A percentile compares a stretch with the other conserved stretches of the same genome.
phyloP scores from a whole-genome alignment of 2,329 filamentous ascomycete species.

The Atkinsonella hypoxylon region DNA sequence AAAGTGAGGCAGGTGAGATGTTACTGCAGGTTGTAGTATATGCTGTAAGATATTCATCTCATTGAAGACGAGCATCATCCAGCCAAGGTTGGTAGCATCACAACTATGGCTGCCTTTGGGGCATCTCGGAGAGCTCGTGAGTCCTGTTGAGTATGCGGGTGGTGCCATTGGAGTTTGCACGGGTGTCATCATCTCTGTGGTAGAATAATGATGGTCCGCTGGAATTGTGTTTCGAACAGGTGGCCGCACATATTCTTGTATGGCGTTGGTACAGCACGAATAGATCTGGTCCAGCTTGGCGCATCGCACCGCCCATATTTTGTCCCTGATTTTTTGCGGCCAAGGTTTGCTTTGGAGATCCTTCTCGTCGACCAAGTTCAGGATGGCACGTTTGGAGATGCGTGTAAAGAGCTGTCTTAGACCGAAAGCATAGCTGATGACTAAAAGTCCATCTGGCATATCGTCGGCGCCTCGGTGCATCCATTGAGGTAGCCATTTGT shows the following conservation, averaged over 20 bases:
- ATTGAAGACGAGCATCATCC: conserved; percentile 39
- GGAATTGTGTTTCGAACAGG: conserved; percentile 13
- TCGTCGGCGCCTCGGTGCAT: conserved; percentile 33
- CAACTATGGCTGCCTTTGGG: conserved; percentile 37
- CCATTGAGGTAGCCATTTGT: conserved; percentile 41
- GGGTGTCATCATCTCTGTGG: conserved; percentile 12
- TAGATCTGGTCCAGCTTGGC: conserved; percentile 40
- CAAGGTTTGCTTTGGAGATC: conserved; percentile 32
- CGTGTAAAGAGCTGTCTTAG: conserved; percentile 34
- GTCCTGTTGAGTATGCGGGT: conserved; percentile 8
- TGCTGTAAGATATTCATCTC: conserved; percentile 32
- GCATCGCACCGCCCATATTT: conserved; percentile 33
- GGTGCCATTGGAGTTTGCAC: conserved; percentile 10
- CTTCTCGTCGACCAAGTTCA: conserved; percentile 31
- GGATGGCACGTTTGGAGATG: conserved; percentile 35
- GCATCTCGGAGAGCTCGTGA: conserved; percentile 32
- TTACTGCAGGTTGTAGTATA: conserved; percentile 22
- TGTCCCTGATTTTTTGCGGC: conserved; percentile 35
- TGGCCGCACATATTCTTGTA: conserved; percentile 33
- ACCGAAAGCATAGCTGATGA: conserved; percentile 43
- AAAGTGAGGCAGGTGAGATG: conserved; percentile 13
- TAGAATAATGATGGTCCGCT: conserved; percentile 10
- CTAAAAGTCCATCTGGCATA: conserved; percentile 35
- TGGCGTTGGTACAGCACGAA: conserved; percentile 29
- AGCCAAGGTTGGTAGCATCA: conserved; percentile 41